These are phyloP conservation scores for Colletotrichum cuscutae DNA, from an alignment of 2,329 filamentous ascomycete genomes.

Conservation along the genomic window DNA sequence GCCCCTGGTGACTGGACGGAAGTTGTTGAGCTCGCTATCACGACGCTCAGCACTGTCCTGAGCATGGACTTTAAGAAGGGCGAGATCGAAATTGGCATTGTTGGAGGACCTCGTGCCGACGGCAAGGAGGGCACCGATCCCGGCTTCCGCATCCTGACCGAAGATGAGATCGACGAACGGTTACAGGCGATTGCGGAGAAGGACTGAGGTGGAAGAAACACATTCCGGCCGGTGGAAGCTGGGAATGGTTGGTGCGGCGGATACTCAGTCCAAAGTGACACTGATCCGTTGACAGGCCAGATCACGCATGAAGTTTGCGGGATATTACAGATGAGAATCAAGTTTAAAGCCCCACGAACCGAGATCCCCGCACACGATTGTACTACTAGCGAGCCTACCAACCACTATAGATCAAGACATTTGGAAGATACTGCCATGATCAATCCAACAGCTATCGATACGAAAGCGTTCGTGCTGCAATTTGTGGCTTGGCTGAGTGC, in stretches of 20 bases:
- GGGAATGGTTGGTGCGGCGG: constrained; percentile 19
- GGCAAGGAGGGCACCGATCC: constrained; percentile 84
- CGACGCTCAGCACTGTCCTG: constrained; percentile 92
- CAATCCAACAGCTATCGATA: constrained; percentile 2
- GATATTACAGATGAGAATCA: constrained; percentile 23
- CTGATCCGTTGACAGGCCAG: constrained; percentile 17
- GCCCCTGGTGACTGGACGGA: constrained; percentile 96
- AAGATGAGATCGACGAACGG: constrained; percentile 98
- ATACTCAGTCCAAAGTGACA: constrained; percentile 18
- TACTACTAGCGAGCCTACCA: constrained; percentile 37
- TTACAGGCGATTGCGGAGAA: constrained; percentile 99
- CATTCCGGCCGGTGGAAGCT: constrained; percentile 23
- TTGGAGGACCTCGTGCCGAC: constrained; percentile 85
- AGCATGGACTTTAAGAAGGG: constrained; percentile 99
- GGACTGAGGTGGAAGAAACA: constrained; percentile 71
- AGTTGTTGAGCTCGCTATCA: constrained; percentile 96
- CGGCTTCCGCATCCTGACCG: constrained; percentile 87
- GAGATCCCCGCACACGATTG: constrained; percentile 29
- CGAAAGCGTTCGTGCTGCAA: constrained; percentile 8
- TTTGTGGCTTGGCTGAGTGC: constrained; percentile 36
- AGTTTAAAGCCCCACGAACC: constrained; percentile 14
- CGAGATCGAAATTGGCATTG: constrained; percentile 97
- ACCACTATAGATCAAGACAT: constrained; percentile 41
- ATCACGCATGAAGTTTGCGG: constrained; percentile 19
- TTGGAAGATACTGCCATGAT: constrained; percentile 30